A percentile compares a stretch with the other conserved stretches of the same genome.
phyloP scores from a whole-genome alignment of 257 asterid species.

The Lithospermum erythrorhizon region DNA sequence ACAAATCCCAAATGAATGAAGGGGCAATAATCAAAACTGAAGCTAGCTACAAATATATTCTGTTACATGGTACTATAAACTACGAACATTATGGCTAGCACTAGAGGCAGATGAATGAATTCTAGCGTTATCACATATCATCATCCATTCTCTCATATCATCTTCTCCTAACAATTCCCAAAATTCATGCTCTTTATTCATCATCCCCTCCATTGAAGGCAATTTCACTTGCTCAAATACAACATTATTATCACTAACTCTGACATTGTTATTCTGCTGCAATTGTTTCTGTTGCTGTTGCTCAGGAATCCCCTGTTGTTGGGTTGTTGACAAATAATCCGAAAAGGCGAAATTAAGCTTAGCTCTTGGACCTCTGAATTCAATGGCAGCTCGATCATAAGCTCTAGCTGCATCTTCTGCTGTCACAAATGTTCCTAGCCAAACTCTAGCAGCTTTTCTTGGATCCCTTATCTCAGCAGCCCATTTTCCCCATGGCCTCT shows the following conservation, averaged over 20 bases:
- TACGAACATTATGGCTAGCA: slow-evolving; percentile 9
- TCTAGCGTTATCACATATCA: slow-evolving; percentile 11
- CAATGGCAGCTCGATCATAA: slow-evolving; percentile 73
- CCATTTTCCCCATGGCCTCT: slow-evolving; percentile 97
- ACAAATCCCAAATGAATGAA: neutral
- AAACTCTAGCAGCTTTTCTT: slow-evolving; percentile 65
- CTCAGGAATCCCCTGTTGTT: slow-evolving; percentile 10
- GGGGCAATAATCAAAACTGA: neutral
- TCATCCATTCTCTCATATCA: slow-evolving; percentile 50
- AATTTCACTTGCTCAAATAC: neutral
- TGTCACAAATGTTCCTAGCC: slow-evolving; percentile 82
- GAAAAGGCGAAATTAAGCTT: slow-evolving; percentile 68
- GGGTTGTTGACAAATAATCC: slow-evolving; percentile 32
- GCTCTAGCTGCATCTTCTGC: slow-evolving; percentile 88
- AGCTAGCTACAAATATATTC: neutral
- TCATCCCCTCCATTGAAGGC: slow-evolving; percentile 16
- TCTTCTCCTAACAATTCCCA: slow-evolving; percentile 43
- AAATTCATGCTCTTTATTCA: slow-evolving; percentile 14
- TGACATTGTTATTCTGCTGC: slow-evolving; percentile 5
- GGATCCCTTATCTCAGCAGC: slow-evolving; percentile 92
- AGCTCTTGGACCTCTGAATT: slow-evolving; percentile 82
- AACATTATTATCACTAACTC: neutral
- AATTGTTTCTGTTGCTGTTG: slow-evolving; percentile 2
- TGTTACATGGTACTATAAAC: neutral
- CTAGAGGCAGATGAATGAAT: slow-evolving; percentile 45